These are phyloP conservation scores for Ilex asprella DNA, from an alignment of 257 asterid genomes.

Conservation along the genomic window DNA sequence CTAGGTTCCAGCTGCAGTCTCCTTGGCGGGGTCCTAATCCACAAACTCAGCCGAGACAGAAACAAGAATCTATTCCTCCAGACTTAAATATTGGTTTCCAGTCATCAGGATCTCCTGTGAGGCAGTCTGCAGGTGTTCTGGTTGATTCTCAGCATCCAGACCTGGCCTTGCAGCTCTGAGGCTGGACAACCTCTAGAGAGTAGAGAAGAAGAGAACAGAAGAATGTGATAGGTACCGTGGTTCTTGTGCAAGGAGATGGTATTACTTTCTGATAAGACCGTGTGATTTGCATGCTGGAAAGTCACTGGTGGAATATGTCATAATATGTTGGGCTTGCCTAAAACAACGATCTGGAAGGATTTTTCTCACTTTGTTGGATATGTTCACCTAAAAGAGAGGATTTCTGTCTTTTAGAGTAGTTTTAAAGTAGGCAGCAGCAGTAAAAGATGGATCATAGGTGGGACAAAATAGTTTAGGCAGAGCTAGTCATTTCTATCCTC, in stretches of 20 bases:
- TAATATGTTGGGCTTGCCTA: too few species aligned
- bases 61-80: slow-evolving; percentile 70
- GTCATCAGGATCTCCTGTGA: slow-evolving; percentile 75
- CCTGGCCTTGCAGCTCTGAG: slow-evolving; percentile 86
- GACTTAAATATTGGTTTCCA: slow-evolving; percentile 85
- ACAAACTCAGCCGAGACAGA: slow-evolving; percentile 59
- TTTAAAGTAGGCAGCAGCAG: slow-evolving; percentile 19
- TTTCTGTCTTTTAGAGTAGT: slow-evolving; percentile 1
- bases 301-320: too few species aligned
- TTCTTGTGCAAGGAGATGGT: too few species aligned
- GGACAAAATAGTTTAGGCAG: too few species aligned
- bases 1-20: slow-evolving; percentile 65
- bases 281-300: too few species aligned
- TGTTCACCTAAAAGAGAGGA: too few species aligned
- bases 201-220: not conserved
- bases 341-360: too few species aligned
- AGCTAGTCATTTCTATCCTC: too few species aligned
- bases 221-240: too few species aligned
- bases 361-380: too few species aligned
- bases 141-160: slow-evolving; percentile 89
- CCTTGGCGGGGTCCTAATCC: slow-evolving; percentile 51
- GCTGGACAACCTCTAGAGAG: not conserved
- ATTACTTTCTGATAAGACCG: too few species aligned
- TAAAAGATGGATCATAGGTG: too few species aligned
- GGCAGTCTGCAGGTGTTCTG: slow-evolving; percentile 18